These are phyloP conservation scores for Daedaleopsis sinensis DNA, from an alignment of 768 basidiomycete genomes.

Conservation along the genomic window DNA sequence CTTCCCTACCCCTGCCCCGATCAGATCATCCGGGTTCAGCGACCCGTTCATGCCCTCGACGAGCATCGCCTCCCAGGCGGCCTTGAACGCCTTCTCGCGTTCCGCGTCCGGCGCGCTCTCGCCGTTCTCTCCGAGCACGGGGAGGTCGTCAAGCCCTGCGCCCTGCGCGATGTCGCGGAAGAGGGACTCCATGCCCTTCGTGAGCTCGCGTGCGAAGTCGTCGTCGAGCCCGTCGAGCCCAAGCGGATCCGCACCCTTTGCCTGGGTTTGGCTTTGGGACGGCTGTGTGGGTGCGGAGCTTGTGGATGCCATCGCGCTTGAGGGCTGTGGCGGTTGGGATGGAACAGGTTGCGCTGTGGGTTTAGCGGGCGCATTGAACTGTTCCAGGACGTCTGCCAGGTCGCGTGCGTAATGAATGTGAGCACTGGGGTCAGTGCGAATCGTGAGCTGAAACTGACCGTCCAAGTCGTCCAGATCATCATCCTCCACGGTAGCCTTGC, in stretches of 20 bases:
- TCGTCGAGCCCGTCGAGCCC: slow-evolving; percentile 29
- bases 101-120: slow-evolving; percentile 25
- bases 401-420: slow-evolving; percentile 17
- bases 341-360: slow-evolving; percentile 19
- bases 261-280: not conserved
- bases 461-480: slow-evolving; percentile 76
- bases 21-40: slow-evolving; percentile 16
- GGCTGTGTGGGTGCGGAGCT: slow-evolving; percentile 7
- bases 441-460: slow-evolving; percentile 36
- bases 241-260: slow-evolving; percentile 13
- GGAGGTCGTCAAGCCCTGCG: slow-evolving; percentile 20
- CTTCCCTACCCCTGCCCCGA: slow-evolving; percentile 16
- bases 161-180: slow-evolving; percentile 41
- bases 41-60: slow-evolving; percentile 59
- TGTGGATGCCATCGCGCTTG: slow-evolving; percentile 23
- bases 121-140: slow-evolving; percentile 3
- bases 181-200: slow-evolving; percentile 47
- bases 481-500: slow-evolving; percentile 28
- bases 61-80: slow-evolving; percentile 75
- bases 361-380: slow-evolving; percentile 37
- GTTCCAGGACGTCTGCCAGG: slow-evolving; percentile 49
- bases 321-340: slow-evolving; percentile 18
- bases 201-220: slow-evolving; percentile 44
- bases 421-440: not conserved
- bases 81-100: slow-evolving; percentile 47